phyloP scores from a whole-genome alignment of 2,329 filamentous ascomycete species.

The Tympanopsis confertula region DNA sequence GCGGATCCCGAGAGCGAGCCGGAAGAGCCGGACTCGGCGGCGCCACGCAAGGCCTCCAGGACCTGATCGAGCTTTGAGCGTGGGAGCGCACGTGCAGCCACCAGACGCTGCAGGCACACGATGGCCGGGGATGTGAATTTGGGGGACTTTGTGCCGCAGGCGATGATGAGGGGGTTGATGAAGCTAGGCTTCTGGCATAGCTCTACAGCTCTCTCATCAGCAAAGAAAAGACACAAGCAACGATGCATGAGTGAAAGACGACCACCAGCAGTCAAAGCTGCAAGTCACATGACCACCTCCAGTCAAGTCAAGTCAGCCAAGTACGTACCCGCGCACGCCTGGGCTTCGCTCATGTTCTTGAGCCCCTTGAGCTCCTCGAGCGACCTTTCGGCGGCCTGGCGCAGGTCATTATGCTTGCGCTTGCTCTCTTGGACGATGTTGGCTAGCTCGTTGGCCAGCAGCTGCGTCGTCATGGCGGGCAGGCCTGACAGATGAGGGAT shows the following conservation, averaged over 20 bases:
- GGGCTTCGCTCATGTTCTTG: constrained; percentile 62
- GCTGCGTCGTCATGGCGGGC: constrained; percentile 82
- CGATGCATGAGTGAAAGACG: background rate
- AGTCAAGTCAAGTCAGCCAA: constrained; percentile 17
- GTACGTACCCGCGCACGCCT: constrained; percentile 55
- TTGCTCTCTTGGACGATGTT: constrained; percentile 93
- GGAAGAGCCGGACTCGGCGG: constrained; percentile 62
- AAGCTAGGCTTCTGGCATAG: constrained; percentile 73
- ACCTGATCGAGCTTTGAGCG: constrained; percentile 72
- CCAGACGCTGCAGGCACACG: constrained; percentile 77
- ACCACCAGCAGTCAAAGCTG: background rate
- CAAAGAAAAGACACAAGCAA: background rate
- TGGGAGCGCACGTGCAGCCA: constrained; percentile 70
- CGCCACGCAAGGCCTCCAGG: constrained; percentile 77
- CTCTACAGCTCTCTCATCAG: constrained; percentile 41
- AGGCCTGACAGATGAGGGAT: background rate
- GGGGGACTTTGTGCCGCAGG: constrained; percentile 78
- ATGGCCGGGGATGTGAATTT: constrained; percentile 84
- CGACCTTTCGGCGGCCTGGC: constrained; percentile 89
- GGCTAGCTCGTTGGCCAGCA: constrained; percentile 75
- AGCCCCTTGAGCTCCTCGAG: constrained; percentile 76
- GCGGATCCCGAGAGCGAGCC: no score
- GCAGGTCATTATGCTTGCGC: constrained; percentile 80
- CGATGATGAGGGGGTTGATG: constrained; percentile 85
- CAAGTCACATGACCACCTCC: constrained; percentile 4